Percentiles rank a stretch among this genome's conserved stretches.
Evolutionary conservation across 2,329 filamentous ascomycete species (phyloP).

Genomic region (Scopulariopsis brevicaulis): DNA sequence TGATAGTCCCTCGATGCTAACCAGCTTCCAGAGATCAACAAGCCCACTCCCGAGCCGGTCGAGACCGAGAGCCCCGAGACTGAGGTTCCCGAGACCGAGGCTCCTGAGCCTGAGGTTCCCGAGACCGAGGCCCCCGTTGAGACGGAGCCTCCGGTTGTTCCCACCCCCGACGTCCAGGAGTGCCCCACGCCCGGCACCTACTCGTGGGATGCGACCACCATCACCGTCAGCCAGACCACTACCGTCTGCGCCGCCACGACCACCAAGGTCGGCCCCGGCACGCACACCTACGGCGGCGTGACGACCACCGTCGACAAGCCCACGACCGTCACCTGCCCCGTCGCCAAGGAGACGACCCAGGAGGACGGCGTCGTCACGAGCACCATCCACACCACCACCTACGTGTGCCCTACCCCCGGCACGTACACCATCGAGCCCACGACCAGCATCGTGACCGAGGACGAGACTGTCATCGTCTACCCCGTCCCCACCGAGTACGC

Average conservation of each 20-base stretch:
- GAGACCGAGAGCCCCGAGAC: too few species aligned
- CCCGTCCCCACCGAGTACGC: conserved; percentile 52
- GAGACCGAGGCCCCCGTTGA: conserved; percentile 16
- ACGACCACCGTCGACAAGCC: conserved; percentile 56
- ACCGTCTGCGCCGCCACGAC: conserved; percentile 54
- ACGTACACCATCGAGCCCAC: conserved; percentile 65
- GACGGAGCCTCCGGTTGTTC: conserved; percentile 29
- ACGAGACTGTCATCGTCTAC: conserved; percentile 47
- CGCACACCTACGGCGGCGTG: conserved; percentile 60
- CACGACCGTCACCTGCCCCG: conserved; percentile 60
- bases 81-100: too few species aligned
- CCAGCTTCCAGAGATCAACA: background rate
- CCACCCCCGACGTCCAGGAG: conserved; percentile 38
- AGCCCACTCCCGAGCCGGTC: background rate
- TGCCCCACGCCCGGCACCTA: conserved; percentile 61
- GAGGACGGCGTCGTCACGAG: conserved; percentile 49
- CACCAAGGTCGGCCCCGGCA: conserved; percentile 50
- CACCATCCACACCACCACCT: conserved; percentile 58
- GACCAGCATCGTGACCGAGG: conserved; percentile 42
- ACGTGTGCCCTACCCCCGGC: conserved; percentile 61
- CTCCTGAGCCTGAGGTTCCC: too few species aligned
- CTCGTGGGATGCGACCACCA: conserved; percentile 63
- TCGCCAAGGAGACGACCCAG: conserved; percentile 49
- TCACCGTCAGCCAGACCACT: conserved; percentile 54
- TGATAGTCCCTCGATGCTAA: background rate